Evolutionary conservation across 2,329 filamentous ascomycete genomes (phyloP), one percentile per base, ranked within the genome.

Genomic region (Blumeria hordei): DNA sequence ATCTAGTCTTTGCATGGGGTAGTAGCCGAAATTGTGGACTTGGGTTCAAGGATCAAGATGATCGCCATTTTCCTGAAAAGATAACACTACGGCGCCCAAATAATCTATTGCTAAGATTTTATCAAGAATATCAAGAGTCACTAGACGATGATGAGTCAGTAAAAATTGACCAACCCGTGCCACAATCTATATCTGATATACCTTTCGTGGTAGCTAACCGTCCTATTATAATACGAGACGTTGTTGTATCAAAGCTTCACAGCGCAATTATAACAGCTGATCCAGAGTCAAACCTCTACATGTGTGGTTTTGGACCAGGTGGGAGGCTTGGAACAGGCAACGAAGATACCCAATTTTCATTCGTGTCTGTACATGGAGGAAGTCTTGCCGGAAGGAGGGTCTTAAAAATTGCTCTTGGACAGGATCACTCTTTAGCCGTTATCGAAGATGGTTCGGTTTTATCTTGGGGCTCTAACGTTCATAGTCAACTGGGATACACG

Each of bases 11-110:
- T 63, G 83, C 87, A 0, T 95, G 96, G 68, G 92, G 92, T 53
- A 96, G 88, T 68, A 98, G 95, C 69, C 93, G 92, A 64, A 98
- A 98, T 61, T 69, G 94, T 9, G 92, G 85, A 0, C 75, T 98
- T 21, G 92, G 92, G 1, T 82, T 96, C 57, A 88, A 88, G n/a
- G 88, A 98, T 64, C 83, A 93, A 63, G 88, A 95, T 65, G 90
- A 98, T 64, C 80, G 92, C 3, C 88, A 96, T 59, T 94, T 83
- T 62, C 92, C 92, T 0, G 92, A 96, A 66, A 83, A 87, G 9
- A 79, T 95, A 10, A 71, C 74, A 35, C 68, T 96, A 36, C 77
- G 79, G 55, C 79, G 90, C 14, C 87, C 92, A 0, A 80, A 85
- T 28, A 79, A 86, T 63, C 72, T 96, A 1, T 67, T 94, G 12